Percentiles rank a stretch among this genome's conserved stretches.
These are phyloP conservation scores for Venturia oleaginea DNA, from an alignment of 2,329 filamentous ascomycete species.

Conservation along the genomic window DNA sequence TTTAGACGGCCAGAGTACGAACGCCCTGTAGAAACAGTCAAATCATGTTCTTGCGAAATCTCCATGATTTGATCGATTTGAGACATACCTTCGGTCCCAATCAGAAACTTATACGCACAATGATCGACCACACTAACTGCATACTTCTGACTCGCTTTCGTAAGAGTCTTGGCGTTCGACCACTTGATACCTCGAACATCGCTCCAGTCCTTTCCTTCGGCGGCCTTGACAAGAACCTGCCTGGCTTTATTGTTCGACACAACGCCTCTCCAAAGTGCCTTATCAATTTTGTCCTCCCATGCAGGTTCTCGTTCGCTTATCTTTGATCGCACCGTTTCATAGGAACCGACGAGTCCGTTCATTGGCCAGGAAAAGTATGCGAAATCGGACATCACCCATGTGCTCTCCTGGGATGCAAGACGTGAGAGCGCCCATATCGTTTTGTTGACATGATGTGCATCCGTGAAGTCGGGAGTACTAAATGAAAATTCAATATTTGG, in stretches of 20 bases:
- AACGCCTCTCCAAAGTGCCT: slow-evolving; percentile 26
- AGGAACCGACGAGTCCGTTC: slow-evolving; percentile 15
- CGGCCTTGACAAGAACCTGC: slow-evolving; percentile 19
- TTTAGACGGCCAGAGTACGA: slow-evolving; percentile 26
- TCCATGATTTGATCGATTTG: not conserved
- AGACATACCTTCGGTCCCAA: slow-evolving; percentile 18
- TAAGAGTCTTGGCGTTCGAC: slow-evolving; percentile 13
- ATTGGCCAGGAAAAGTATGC: slow-evolving; percentile 18
- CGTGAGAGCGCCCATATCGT: slow-evolving; percentile 16
- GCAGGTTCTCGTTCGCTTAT: slow-evolving; percentile 15
- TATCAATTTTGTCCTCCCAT: slow-evolving; percentile 21
- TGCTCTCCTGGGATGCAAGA: slow-evolving; percentile 12
- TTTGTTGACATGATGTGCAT: slow-evolving; percentile 15
- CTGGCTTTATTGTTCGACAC: slow-evolving; percentile 23
- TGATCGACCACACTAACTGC: slow-evolving; percentile 21
- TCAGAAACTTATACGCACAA: slow-evolving; percentile 19
- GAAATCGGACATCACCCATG: slow-evolving; percentile 20
- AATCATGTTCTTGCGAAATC: not conserved
- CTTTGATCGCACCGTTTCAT: slow-evolving; percentile 15
- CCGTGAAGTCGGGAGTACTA: slow-evolving; percentile 8
- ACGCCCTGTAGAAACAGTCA: not conserved
- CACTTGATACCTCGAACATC: slow-evolving; percentile 23
- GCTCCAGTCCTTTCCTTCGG: slow-evolving; percentile 21
- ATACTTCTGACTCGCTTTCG: slow-evolving; percentile 16
- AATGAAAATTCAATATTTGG: slow-evolving; percentile 43